A percentile compares a stretch with the other conserved stretches of the same genome.
These are phyloP conservation scores for Exophiala bonariae DNA, from an alignment of 2,329 filamentous ascomycete species.

Conservation along the genomic window DNA sequence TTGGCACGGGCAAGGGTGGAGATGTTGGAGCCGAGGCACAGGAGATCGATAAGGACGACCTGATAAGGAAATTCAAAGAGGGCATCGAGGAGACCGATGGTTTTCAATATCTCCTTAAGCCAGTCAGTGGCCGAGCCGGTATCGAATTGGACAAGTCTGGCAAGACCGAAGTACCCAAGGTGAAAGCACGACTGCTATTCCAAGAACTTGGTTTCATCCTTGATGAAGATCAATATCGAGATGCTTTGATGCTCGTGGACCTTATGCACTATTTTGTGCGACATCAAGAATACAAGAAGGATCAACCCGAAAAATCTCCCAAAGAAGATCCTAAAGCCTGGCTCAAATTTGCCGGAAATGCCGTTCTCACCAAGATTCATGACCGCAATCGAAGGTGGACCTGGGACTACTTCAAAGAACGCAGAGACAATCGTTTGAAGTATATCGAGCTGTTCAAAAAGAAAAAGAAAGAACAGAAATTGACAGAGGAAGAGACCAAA, in stretches of 20 bases:
- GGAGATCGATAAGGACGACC: slow-evolving; percentile 68
- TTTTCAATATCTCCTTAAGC: slow-evolving; percentile 94
- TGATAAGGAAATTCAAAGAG: slow-evolving; percentile 73
- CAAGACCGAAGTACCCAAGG: slow-evolving; percentile 73
- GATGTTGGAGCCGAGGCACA: slow-evolving; percentile 59
- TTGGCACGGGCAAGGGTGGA: slow-evolving; percentile 78
- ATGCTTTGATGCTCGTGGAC: slow-evolving; percentile 96
- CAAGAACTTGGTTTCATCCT: slow-evolving; percentile 98
- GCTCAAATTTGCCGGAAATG: slow-evolving; percentile 86
- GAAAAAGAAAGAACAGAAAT: slow-evolving; percentile 70
- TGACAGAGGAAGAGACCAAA: slow-evolving; percentile 68
- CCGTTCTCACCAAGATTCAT: slow-evolving; percentile 90
- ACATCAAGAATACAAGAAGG: slow-evolving; percentile 93
- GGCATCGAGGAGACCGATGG: slow-evolving; percentile 76
- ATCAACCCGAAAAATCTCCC: slow-evolving; percentile 79
- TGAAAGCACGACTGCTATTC: slow-evolving; percentile 88
- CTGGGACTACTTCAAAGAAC: slow-evolving; percentile 92
- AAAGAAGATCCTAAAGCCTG: slow-evolving; percentile 92
- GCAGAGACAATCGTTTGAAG: slow-evolving; percentile 80
- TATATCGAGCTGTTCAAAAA: slow-evolving; percentile 98
- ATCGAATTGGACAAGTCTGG: slow-evolving; percentile 94
- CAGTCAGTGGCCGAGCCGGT: slow-evolving; percentile 91
- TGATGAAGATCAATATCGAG: slow-evolving; percentile 95
- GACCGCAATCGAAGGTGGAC: slow-evolving; percentile 91
- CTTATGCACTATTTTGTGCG: slow-evolving; percentile 98